Conservation (phyloP, 768 basidiomycete species). For the Rhizopogon salebrosus region DNA sequence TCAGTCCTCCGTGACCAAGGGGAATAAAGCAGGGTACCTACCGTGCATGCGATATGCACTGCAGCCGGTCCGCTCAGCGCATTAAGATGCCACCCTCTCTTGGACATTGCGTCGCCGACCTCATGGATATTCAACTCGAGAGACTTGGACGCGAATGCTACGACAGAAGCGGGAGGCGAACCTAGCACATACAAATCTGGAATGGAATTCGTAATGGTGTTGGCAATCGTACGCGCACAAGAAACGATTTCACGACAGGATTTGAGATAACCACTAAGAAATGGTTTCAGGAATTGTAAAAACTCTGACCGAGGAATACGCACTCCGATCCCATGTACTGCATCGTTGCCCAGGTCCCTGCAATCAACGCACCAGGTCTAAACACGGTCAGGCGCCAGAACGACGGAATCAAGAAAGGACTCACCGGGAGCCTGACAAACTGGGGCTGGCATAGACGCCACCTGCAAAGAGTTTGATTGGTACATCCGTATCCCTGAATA, state of each 20-base stretch:
- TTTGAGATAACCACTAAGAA: constrained; percentile 72
- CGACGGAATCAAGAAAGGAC: constrained; percentile 9
- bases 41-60: constrained; percentile 92
- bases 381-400: not conserved
- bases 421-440: constrained; percentile 85
- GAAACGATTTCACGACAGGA: constrained; percentile 83
- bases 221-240: constrained; percentile 65
- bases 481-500: not conserved
- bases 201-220: constrained; percentile 59
- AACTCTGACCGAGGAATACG: constrained; percentile 20
- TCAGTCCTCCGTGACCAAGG: not conserved
- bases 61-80: constrained; percentile 74
- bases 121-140: constrained; percentile 61
- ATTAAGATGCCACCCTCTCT: constrained; percentile 89
- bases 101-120: constrained; percentile 85
- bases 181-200: constrained; percentile 88
- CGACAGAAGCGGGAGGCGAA: constrained; percentile 82
- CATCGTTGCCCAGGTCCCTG: constrained; percentile 96
- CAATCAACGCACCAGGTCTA: constrained; percentile 88
- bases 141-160: constrained; percentile 76
- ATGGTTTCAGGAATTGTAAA: not conserved
- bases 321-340: constrained; percentile 87
- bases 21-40: constrained; percentile 31
- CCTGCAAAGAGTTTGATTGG: constrained; percentile 34
- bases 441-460: constrained; percentile 88